Evolutionary conservation across 208 protist species (phyloP), one percentile per base, ranked within the genome.

Genomic region (Strigomonas culicis): DNA sequence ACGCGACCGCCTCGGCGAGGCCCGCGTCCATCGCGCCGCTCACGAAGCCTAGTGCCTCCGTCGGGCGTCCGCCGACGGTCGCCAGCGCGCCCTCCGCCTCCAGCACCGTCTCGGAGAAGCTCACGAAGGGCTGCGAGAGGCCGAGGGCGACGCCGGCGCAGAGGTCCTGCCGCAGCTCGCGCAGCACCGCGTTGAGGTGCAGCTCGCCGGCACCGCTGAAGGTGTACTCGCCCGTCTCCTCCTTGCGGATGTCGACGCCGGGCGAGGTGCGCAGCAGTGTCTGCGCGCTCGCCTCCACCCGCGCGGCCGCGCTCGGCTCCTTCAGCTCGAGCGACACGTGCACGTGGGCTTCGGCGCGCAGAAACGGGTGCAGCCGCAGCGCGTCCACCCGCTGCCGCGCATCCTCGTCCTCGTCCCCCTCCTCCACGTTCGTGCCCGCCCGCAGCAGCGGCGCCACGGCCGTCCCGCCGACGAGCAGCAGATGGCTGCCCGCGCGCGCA

Each of bases 141-240:
- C 80, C 79, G 22, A 93, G 58, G n/a, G 67, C 68, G 1, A 79
- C 73, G 17, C 65, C 59, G 50, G 75, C 70, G 75, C 89, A 95
- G 31, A 90, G 75, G 4, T 56, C 74, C 34, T 72, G 72, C 19
- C 98, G 83, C 15, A 99, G 74, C 72, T 99, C 98, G 61, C 99
- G 93, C 69, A 99, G 72, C 1, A 97, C 90, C 32, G 92, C 98
- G 77, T 99, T 98, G 2, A 99, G 77, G 71, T 99, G 99, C n/a
- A 99, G 68, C 81, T 99, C 99, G 6, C 99, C 99, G 17, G 97
- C 97, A 11, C 98, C 99, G 1, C 95, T 73, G 19, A 99, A 70
- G 2, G 98, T 94, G 72, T 98, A 98, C 81, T 99, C 98, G 24
- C 98, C 98, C 0, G 86, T 98, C 66, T 99, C 98, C 72, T 99